phyloP scores from a whole-genome alignment of 257 asterid species.

The Salvia splendens region DNA sequence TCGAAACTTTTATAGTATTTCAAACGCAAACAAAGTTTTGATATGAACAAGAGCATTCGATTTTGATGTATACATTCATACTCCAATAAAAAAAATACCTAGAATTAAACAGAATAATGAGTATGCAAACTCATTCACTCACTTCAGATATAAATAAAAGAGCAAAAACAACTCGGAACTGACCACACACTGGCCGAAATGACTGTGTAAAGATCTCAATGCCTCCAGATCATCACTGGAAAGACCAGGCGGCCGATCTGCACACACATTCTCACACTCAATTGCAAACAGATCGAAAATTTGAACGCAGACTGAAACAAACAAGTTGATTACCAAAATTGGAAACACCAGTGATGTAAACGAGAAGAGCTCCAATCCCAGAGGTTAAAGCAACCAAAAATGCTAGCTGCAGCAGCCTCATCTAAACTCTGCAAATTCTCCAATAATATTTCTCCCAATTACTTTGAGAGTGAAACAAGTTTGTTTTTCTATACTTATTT shows the following conservation, averaged over 20 bases:
- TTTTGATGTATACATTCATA: no score
- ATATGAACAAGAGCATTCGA: no score
- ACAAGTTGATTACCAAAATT: conserved; percentile 36
- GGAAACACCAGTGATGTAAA: conserved; percentile 65
- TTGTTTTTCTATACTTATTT: neutral
- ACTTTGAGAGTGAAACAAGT: neutral
- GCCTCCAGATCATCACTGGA: conserved; percentile 69
- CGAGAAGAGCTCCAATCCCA: conserved; percentile 69
- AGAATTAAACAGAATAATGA: neutral
- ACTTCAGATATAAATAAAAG: neutral
- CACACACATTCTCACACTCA: conserved; percentile 25
- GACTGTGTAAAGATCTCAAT: conserved; percentile 55
- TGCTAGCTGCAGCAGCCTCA: conserved; percentile 72
- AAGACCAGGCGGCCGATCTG: conserved; percentile 50
- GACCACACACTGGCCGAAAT: conserved; percentile 84
- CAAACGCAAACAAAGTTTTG: no score
- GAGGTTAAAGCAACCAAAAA: conserved; percentile 66
- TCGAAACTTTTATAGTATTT: no score
- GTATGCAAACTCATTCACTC: neutral
- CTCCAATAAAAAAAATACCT: neutral
- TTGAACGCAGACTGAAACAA: conserved; percentile 3
- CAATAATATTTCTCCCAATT: neutral
- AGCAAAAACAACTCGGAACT: neutral
- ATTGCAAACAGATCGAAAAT: neutral
- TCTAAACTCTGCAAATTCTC: conserved; percentile 30